These are phyloP conservation scores for Didymella lethalis DNA, from an alignment of 2,329 filamentous ascomycete genomes.

Conservation along the genomic window DNA sequence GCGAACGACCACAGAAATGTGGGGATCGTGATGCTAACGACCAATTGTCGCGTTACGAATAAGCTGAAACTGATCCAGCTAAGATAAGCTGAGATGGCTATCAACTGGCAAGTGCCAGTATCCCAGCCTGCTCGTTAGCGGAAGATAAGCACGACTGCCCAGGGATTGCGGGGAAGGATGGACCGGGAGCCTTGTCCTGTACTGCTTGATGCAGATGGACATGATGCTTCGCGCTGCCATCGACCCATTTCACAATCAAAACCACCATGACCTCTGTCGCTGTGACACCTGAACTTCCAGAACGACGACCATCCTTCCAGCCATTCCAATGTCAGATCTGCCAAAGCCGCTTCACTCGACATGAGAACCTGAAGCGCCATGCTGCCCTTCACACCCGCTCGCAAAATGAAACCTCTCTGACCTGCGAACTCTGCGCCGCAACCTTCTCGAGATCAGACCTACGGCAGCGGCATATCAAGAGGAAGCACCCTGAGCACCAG, in stretches of 20 bases:
- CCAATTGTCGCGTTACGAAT: conserved; percentile 6
- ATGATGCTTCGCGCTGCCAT: conserved; percentile 3
- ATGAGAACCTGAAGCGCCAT: conserved; percentile 36
- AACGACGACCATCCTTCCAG: conserved; percentile 23
- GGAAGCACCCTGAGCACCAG: conserved; percentile 27
- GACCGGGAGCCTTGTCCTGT: background rate
- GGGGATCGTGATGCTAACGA: background rate
- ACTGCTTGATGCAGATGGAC: conserved; percentile 4
- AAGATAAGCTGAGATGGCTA: conserved; percentile 15
- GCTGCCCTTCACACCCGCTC: conserved; percentile 27
- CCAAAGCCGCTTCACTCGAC: conserved; percentile 33
- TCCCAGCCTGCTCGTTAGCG: background rate
- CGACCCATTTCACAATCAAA: background rate
- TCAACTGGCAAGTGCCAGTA: background rate
- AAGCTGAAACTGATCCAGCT: background rate
- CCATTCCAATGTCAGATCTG: conserved; percentile 31
- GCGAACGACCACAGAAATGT: background rate
- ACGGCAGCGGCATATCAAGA: conserved; percentile 31
- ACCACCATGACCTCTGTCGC: conserved; percentile 10
- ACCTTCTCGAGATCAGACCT: conserved; percentile 32
- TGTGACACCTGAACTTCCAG: conserved; percentile 1
- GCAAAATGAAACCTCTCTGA: conserved; percentile 19
- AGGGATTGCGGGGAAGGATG: conserved; percentile 13
- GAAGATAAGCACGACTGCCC: conserved; percentile 17
- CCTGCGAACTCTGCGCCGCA: conserved; percentile 28